Percentiles rank a stretch among this genome's conserved stretches.
Evolutionary conservation across 371 early-diverging fungal genomes (phyloP).

Genomic region (Encephalitozoon hellem): DNA sequence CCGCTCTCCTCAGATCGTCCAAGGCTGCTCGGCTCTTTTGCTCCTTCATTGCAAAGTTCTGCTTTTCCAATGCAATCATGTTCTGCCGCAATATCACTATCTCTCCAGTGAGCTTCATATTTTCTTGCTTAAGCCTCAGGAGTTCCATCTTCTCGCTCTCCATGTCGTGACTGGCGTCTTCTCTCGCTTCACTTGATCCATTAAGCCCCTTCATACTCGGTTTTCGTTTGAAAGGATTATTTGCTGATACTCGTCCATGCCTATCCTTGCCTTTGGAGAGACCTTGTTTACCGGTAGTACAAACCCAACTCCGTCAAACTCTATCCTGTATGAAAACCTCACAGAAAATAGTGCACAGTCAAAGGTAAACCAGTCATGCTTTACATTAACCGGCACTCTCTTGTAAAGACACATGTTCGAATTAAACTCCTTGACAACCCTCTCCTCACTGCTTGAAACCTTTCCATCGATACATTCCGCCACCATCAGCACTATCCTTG

Average conservation of each 20-base stretch:
- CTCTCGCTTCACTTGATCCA: background rate
- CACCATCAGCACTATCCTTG: background rate
- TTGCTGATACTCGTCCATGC: background rate
- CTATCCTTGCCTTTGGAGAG: background rate
- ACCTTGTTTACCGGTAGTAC: background rate
- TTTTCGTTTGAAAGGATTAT: background rate
- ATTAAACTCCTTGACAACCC: background rate
- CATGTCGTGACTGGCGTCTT: background rate
- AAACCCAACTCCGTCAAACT: background rate
- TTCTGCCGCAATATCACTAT: slow-evolving; percentile 35
- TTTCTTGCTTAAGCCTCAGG: slow-evolving; percentile 13
- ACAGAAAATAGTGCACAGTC: background rate
- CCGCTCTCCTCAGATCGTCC: background rate
- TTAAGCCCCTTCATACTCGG: background rate
- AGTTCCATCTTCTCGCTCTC: background rate
- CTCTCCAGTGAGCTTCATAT: slow-evolving; percentile 37
- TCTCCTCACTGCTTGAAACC: background rate
- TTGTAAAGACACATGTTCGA: background rate
- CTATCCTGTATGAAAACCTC: background rate
- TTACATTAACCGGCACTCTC: background rate
- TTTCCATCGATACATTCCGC: background rate
- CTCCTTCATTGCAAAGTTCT: slow-evolving; percentile 29
- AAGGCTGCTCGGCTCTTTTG: slow-evolving; percentile 1
- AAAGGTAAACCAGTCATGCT: background rate
- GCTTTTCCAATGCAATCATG: slow-evolving; percentile 31